Conservation (phyloP, 2,329 filamentous ascomycete species). For the Botrytis squamosa region DNA sequence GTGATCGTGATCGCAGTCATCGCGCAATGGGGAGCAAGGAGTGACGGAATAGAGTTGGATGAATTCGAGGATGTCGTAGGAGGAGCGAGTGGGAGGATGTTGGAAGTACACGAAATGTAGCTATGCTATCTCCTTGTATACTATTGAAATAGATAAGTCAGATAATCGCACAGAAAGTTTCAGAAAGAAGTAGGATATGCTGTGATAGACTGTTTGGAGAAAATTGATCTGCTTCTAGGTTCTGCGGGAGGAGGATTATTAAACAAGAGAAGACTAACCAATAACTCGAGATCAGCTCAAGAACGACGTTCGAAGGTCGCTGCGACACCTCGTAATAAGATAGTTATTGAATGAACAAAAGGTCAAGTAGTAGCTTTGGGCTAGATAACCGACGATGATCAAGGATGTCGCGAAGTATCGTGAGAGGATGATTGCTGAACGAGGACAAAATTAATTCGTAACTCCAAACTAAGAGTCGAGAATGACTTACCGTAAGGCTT, state of each 20-base stretch:
- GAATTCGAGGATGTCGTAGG: background rate
- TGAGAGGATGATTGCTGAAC: background rate
- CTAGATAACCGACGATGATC: background rate
- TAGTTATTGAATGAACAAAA: background rate
- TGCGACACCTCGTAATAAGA: background rate
- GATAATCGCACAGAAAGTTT: background rate
- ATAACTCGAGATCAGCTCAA: background rate
- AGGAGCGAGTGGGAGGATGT: background rate
- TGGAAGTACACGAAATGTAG: background rate
- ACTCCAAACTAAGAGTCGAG: background rate
- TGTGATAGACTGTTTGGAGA: background rate
- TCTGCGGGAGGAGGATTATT: background rate
- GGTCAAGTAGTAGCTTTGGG: background rate
- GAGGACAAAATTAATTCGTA: background rate
- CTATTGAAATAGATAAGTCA: background rate
- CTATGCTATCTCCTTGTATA: background rate
- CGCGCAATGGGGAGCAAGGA: background rate
- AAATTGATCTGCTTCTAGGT: background rate
- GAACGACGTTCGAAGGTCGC: background rate
- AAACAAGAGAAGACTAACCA: background rate
- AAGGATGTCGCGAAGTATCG: background rate
- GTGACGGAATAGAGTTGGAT: background rate
- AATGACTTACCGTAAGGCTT: background rate
- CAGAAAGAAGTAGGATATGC: background rate
- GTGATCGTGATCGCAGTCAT: background rate